Percentiles rank a stretch among this genome's conserved stretches.
phyloP scores from a whole-genome alignment of 2,329 filamentous ascomycete genomes.

The Hypoxylon sp. region DNA sequence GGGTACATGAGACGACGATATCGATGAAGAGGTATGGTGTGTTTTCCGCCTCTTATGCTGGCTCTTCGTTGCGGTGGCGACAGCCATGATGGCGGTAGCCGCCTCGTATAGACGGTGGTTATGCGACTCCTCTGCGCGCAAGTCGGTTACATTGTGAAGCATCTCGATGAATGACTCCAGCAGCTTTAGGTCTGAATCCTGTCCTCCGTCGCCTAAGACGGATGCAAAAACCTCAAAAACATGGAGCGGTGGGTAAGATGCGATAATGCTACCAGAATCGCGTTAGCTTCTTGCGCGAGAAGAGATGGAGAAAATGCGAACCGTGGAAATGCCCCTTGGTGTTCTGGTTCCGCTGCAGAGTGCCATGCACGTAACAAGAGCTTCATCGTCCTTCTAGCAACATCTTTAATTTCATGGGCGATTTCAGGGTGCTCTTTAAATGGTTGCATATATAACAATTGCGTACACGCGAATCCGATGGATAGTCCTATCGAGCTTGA shows the following conservation, averaged over 20 bases:
- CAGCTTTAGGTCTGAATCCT: constrained; percentile 15
- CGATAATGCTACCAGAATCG: constrained; percentile 12
- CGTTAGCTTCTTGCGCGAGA: neutral
- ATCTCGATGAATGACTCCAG: constrained; percentile 23
- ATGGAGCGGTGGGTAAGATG: constrained; percentile 26
- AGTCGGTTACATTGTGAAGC: constrained; percentile 17
- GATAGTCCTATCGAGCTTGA: constrained; percentile 8
- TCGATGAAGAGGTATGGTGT: constrained; percentile 10
- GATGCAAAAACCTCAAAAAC: constrained; percentile 18
- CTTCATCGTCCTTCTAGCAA: constrained; percentile 19
- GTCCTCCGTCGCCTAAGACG: constrained; percentile 5
- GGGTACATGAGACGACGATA: constrained; percentile 5
- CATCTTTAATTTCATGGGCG: neutral
- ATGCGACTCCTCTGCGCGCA: constrained; percentile 18
- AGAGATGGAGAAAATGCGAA: constrained; percentile 9
- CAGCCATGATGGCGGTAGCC: constrained; percentile 14
- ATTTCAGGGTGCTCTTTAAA: constrained; percentile 22
- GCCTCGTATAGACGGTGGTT: constrained; percentile 15
- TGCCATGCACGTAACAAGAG: constrained; percentile 19
- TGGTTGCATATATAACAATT: constrained; percentile 25
- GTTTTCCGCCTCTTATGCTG: constrained; percentile 21
- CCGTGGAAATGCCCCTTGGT: constrained; percentile 23
- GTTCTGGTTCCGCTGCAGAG: constrained; percentile 6
- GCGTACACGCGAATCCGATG: constrained; percentile 15
- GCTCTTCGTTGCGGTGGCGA: constrained; percentile 4